Conservation (phyloP, 2,329 filamentous ascomycete genomes). For the Nemania diffusa region DNA sequence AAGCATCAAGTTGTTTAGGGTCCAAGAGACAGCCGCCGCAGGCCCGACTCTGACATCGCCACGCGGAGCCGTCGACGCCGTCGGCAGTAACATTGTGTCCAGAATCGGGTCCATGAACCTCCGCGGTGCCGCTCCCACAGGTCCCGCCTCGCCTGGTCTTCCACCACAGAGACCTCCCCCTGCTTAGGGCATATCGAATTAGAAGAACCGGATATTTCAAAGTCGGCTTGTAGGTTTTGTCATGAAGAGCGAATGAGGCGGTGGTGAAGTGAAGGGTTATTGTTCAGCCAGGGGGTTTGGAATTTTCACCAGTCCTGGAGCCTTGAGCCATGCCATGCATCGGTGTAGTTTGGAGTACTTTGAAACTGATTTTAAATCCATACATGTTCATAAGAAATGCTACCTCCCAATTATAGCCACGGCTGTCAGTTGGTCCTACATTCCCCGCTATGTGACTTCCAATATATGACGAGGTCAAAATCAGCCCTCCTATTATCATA, state of each 20-base stretch:
- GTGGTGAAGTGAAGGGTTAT: not conserved
- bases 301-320: not conserved
- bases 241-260: not conserved
- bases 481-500: not conserved
- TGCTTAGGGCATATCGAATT: not conserved
- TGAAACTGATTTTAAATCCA: not conserved
- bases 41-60: constrained; percentile 86
- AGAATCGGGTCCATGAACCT: constrained; percentile 86
- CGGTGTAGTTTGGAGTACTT: constrained; percentile 19
- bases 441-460: no score
- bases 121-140: constrained; percentile 54
- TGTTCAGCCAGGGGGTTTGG: not conserved
- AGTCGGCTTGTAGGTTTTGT: not conserved
- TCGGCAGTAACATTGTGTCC: constrained; percentile 88
- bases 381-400: not conserved
- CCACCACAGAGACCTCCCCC: constrained; percentile 29
- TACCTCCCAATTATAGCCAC: not conserved
- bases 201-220: not conserved
- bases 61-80: constrained; percentile 89
- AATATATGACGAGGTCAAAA: not conserved
- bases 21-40: constrained; percentile 83
- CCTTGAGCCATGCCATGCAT: constrained; percentile 13
- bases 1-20: constrained; percentile 84
- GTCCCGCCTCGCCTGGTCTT: constrained; percentile 32
- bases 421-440: no score